These are phyloP conservation scores for Scedosporium apiospermum DNA, from an alignment of 2,329 filamentous ascomycete species.

Conservation along the genomic window DNA sequence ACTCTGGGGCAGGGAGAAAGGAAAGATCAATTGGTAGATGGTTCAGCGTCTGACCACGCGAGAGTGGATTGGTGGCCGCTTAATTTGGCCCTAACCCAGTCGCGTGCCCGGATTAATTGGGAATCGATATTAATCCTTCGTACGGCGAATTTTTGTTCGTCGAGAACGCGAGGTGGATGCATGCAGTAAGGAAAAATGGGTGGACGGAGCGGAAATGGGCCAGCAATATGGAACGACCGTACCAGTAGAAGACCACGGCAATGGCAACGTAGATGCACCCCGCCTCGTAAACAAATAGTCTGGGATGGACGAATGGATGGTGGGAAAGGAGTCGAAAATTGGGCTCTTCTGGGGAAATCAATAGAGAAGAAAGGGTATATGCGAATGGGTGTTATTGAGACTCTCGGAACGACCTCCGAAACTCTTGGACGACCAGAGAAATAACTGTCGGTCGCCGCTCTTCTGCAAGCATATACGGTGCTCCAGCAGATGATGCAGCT, in stretches of 20 bases:
- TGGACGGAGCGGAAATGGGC: too few relatives aligned
- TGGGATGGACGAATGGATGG: background rate
- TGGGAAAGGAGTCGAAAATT: background rate
- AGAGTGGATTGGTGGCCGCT: slow-evolving; percentile 1
- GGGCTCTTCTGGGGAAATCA: background rate
- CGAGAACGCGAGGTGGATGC: background rate
- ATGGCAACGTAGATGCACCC: background rate
- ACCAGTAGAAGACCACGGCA: background rate
- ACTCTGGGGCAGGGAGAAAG: background rate
- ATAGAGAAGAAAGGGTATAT: background rate
- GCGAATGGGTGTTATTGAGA: background rate
- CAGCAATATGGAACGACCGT: background rate
- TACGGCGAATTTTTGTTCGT: background rate
- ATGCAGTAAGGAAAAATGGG: background rate
- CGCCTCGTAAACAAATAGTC: background rate
- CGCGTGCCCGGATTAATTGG: slow-evolving; percentile 8
- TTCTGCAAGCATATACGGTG: background rate
- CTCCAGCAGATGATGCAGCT: too few relatives aligned
- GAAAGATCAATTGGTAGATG: background rate
- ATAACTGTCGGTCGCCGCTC: background rate
- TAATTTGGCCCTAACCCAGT: slow-evolving; percentile 4
- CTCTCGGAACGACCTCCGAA: background rate
- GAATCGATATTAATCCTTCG: background rate
- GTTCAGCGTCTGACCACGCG: slow-evolving; percentile 5
- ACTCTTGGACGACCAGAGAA: background rate